Percentiles rank a stretch among this genome's conserved stretches.
These are phyloP conservation scores for Herpetomonas tarakana DNA, from an alignment of 208 protist species.

Conservation along the genomic window DNA sequence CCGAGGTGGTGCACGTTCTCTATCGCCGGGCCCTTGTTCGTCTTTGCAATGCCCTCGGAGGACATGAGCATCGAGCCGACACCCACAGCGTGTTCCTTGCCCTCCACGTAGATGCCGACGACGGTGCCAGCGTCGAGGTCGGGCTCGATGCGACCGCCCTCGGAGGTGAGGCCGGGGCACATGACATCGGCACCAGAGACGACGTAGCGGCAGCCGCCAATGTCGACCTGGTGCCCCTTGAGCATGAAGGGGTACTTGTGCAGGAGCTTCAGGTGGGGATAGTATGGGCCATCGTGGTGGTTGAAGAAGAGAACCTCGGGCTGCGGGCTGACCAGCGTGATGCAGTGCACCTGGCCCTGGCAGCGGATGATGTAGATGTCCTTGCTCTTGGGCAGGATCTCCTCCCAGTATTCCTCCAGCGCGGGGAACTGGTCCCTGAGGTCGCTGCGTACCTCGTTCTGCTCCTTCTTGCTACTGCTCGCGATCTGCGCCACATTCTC, in stretches of 20 bases:
- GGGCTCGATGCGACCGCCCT: slow-evolving; percentile 80
- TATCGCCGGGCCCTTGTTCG: slow-evolving; percentile 94
- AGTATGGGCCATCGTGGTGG: slow-evolving; percentile 93
- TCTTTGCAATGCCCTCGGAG: slow-evolving; percentile 87
- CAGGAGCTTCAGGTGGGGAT: slow-evolving; percentile 94
- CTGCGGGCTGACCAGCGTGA: slow-evolving; percentile 90
- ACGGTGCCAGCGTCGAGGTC: slow-evolving; percentile 51
- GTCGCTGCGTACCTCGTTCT: slow-evolving; percentile 83
- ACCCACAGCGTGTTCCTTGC: slow-evolving; percentile 95
- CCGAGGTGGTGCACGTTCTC: slow-evolving; percentile 97
- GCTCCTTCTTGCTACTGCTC: slow-evolving; percentile 81
- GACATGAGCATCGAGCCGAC: slow-evolving; percentile 93
- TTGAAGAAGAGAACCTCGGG: slow-evolving; percentile 96
- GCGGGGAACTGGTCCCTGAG: slow-evolving; percentile 87
- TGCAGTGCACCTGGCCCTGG: slow-evolving; percentile 89
- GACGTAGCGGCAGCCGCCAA: slow-evolving; percentile 96
- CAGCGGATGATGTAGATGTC: slow-evolving; percentile 94
- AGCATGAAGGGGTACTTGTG: slow-evolving; percentile 98
- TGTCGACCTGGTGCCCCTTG: slow-evolving; percentile 94
- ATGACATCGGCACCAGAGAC: slow-evolving; percentile 98
- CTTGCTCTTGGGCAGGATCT: slow-evolving; percentile 93
- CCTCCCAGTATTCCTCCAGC: slow-evolving; percentile 86
- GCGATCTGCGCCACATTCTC: slow-evolving; percentile 89
- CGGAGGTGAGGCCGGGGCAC: slow-evolving; percentile 96
- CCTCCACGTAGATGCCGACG: slow-evolving; percentile 93